A percentile compares a stretch with the other conserved stretches of the same genome.
Conservation (phyloP, 2,329 filamentous ascomycete species). For the Xylariales sp. region DNA sequence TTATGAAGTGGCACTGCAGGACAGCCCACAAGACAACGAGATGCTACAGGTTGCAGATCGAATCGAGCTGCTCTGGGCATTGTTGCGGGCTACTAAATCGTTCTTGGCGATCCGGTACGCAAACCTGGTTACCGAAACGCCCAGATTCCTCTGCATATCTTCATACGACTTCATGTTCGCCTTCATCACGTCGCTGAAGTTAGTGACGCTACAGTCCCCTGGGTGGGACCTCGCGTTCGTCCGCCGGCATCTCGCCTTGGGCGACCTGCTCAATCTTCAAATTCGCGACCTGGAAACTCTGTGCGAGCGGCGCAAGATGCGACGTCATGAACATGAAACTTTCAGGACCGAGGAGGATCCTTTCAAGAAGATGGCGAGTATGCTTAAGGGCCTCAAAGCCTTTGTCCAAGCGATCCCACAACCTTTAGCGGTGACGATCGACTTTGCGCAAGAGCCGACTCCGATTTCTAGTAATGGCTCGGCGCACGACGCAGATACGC, state of each 20-base stretch:
- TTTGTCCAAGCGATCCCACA: not conserved
- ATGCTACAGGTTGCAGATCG: conserved; percentile 32
- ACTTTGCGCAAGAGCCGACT: too few relatives aligned
- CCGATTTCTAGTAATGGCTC: too few relatives aligned
- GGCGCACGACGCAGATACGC: too few relatives aligned
- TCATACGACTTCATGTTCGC: conserved; percentile 44
- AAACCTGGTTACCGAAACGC: conserved; percentile 20
- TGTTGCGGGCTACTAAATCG: conserved; percentile 32
- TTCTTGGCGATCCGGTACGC: conserved; percentile 31
- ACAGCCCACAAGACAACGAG: conserved; percentile 24
- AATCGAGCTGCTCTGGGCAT: conserved; percentile 41
- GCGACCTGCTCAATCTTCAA: conserved; percentile 23
- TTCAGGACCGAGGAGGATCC: not conserved
- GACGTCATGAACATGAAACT: not conserved
- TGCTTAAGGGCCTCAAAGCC: not conserved
- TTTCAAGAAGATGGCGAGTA: not conserved
- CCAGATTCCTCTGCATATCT: conserved; percentile 37
- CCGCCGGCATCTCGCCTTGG: conserved; percentile 30
- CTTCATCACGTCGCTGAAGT: conserved; percentile 40
- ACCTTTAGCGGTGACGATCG: not conserved
- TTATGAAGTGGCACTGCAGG: conserved; percentile 41
- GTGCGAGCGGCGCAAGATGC: not conserved
- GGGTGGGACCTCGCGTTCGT: conserved; percentile 40
- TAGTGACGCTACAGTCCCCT: conserved; percentile 39
- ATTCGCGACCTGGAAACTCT: conserved; percentile 19